These are phyloP conservation scores for Umbelopsis sp. DNA, from an alignment of 371 early-diverging fungal genomes.

Conservation along the genomic window DNA sequence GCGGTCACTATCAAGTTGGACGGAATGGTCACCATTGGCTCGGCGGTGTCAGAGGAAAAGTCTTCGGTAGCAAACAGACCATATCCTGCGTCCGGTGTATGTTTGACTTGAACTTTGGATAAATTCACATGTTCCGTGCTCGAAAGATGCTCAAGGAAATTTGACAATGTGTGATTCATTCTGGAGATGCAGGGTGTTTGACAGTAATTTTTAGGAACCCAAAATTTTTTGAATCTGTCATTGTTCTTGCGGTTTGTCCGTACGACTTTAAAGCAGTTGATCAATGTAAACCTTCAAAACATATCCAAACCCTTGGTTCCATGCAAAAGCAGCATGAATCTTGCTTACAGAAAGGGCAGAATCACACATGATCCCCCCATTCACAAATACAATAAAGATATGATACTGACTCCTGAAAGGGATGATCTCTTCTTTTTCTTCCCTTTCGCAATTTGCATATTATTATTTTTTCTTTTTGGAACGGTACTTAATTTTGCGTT, in stretches of 20 bases:
- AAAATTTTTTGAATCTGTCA: neutral
- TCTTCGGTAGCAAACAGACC: conserved; percentile 24
- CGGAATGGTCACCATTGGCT: neutral
- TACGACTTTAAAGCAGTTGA: too few species aligned
- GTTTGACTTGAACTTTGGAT: conserved; percentile 14
- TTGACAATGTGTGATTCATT: neutral
- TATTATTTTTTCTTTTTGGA: neutral
- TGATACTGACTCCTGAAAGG: neutral
- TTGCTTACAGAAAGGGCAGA: neutral
- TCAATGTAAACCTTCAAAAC: too few species aligned
- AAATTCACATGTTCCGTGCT: neutral
- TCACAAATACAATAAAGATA: neutral
- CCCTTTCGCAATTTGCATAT: neutral
- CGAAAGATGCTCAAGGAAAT: neutral
- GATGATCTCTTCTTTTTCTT: conserved; percentile 15
- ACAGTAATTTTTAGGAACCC: neutral
- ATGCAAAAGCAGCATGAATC: neutral
- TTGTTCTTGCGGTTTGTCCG: neutral
- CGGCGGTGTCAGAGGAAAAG: neutral
- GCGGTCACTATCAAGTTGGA: neutral
- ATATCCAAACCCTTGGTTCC: too few species aligned
- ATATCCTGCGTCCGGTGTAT: conserved; percentile 31
- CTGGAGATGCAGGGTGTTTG: neutral
- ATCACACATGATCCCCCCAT: neutral
- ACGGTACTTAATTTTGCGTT: neutral